Evolutionary conservation across 1,139 yeast species (phyloP), one percentile per base, ranked within the genome.

Genomic region (Hyphopichia pseudoburtonii): DNA sequence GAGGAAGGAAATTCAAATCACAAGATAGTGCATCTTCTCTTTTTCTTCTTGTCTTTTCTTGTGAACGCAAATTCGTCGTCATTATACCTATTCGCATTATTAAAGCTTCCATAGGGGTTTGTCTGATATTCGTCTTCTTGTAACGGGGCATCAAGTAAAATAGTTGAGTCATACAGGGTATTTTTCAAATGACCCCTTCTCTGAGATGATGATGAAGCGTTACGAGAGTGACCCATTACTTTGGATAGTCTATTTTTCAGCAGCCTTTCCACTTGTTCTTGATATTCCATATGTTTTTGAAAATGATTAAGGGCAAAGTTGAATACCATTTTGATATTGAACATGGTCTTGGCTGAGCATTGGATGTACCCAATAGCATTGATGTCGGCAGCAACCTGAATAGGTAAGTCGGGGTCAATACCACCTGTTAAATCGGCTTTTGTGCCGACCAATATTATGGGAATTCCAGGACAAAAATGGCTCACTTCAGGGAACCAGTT

Each of bases 401-500:
- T 73, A 7, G 80, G 73, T 21, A 76, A 60, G 35, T 76, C 75
- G 5, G 78, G 73, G 24, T 69, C 66, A 58, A 70, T 68, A 3
- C 39, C 44, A 30, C 65, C 57, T 19, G 70, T 57, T 41, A 85
- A 64, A 60, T 89, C 97, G 3, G 82, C 61, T 56, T 89, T 88
- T 26, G 92, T 74, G 1, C 96, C 96, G 10, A 87, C 89, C 30
- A 89, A 62, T 27, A 88, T 61, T 18, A 84, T 73, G 3, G 96
- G 95, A 3, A 83, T 73, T 2, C 80, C 83, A 2, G 92, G 90
- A 54, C 96, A 86, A 56, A 84, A 88, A 55, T 86, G 92, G 41
- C 73, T 68, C 2, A 87, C 86, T 56, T 89, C 97, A 0, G 96
- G 95, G 32, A 77, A 78, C 97, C 97, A 89, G 41, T 77, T 79